Percentiles rank a stretch among this genome's conserved stretches.
These are phyloP conservation scores for Kipferlia bialata DNA, from an alignment of 78 protist genomes.

Conservation along the genomic window DNA sequence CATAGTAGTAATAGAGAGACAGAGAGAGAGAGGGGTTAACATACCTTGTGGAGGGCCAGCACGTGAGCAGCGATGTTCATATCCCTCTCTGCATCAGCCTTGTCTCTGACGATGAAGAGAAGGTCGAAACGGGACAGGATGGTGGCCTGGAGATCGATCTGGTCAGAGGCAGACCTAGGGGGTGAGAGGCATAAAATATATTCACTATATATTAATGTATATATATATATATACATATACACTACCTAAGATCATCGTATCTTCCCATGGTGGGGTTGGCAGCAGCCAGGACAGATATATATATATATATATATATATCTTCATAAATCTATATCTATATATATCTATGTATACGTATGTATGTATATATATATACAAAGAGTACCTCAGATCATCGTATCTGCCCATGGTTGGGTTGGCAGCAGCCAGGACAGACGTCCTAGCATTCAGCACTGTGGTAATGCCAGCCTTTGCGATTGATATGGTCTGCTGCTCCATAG, in stretches of 20 bases:
- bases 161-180: slow-evolving; percentile 36
- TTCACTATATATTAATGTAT: no score
- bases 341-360: no score
- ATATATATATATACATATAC: no score
- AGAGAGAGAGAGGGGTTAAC: no score
- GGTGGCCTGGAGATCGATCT: slow-evolving; percentile 71
- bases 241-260: slow-evolving; percentile 75
- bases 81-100: slow-evolving; percentile 52
- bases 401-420: slow-evolving; percentile 97
- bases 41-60: background rate
- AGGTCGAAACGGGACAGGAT: slow-evolving; percentile 97
- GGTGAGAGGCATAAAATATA: slow-evolving; percentile 68
- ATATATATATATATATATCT: no score
- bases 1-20: no score
- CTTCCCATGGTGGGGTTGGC: no score
- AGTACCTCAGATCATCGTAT: no score
- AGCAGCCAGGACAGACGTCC: slow-evolving; percentile 97
- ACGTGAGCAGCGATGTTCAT: slow-evolving; percentile 9
- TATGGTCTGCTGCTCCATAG: slow-evolving; percentile 99
- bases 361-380: no score
- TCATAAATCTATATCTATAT: no score
- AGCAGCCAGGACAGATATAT: no score
- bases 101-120: slow-evolving; percentile 86
- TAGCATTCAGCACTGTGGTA: slow-evolving; percentile 89
- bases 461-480: slow-evolving; percentile 98